Evolutionary conservation across 495 filamentous ascomycete genomes (phyloP), one percentile per base, ranked within the genome.

Genomic region (Lophium mytilinum): DNA sequence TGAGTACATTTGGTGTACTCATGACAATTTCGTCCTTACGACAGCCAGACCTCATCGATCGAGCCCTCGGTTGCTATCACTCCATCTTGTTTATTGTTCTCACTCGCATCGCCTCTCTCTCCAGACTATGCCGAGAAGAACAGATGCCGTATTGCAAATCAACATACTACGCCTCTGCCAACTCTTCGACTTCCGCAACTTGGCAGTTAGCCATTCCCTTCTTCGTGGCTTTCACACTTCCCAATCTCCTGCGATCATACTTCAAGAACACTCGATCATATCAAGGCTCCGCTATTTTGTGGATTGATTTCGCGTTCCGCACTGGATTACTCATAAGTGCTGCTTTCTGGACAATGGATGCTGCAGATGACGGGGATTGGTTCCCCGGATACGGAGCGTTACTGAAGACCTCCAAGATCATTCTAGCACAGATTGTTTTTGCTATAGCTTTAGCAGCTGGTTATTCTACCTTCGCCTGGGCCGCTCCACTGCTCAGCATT

Each of bases 91-190:
- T 99, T 69, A 77, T 92, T 55, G 66, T 87, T 34, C 76, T 96
- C n/a, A 86, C 84, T 46, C 83, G 92, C 36, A 9, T 94, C 6
- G 86, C 90, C 3, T 94, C 90, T 11, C 82, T 95, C 58, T 96
- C 94, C 18, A 87, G 89, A 56, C 83, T 97, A 34, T 99, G 93
- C 67, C 87, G 93, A 52, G 93, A 99, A 68, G 93, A 99, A 69
- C 93, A 97, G 70, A 96, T 96, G 89, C 93, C 94, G 0, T 89
- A 85, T 73, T 99, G 93, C 76, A 82, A 80, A 37, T 96, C 91
- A 0, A 96, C 93, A 8, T 99, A 95, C 73, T 97, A 97, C 68
- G 83, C 93, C 17, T 96, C 91, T 0, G 83, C 86, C 9, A 89
- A 82, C 7, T 95, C 90, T 1, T 96, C 93, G 0, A 96, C 90